Base-by-base conservation (phyloP, 73 alveolate species). In the Breviolum minutum region DNA sequence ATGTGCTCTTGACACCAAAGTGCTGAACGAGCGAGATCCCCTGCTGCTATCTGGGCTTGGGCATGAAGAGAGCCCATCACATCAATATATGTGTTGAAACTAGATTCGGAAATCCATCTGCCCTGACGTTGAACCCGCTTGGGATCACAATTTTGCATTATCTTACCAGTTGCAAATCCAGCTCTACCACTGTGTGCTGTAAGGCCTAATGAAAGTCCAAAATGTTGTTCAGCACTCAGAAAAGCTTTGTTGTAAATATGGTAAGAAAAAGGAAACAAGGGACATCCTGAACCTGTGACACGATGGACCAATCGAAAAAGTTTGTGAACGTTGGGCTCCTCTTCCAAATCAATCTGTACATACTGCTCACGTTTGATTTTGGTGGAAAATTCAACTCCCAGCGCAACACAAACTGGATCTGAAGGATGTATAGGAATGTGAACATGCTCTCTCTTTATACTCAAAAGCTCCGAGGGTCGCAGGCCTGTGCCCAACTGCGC, bases 171-270 rank as follows among this genome's bases (percentile, higher is more conserved):
- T 11, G 96, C 96, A 71, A 69, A 89, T 5, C 96, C 96, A 0
- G 96, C 85, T 48, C 96, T 30, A 29, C 87, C 82, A 0, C 87
- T 69, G 30, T 89, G 96, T 0, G 96, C 85, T 0, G 96, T 66
- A 24, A 29, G 11, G 6, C 12, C 74, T 26, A 40, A 9, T 0
- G 20, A 16, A 71, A 89, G 10, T 0, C 63, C 66, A 20, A 16
- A 48, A 10, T 71, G 61, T 17, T 6, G 48, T 1, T 73, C 71
- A 0, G 73, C 85, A 1, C 20, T 2, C 0, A 2, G 48, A 20
- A 85, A 85, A 20, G 77, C 24, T 8, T 22, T 32, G 60, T 71
- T 69, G 68, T 88, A 88, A 4, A 26, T 14, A 6, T 26, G 27
- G 29, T 88, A 88, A 60, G 73, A 20, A 14, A 48, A 88, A 19